phyloP scores from a whole-genome alignment of 768 basidiomycete species.

The Pleurotus ostreatus region DNA sequence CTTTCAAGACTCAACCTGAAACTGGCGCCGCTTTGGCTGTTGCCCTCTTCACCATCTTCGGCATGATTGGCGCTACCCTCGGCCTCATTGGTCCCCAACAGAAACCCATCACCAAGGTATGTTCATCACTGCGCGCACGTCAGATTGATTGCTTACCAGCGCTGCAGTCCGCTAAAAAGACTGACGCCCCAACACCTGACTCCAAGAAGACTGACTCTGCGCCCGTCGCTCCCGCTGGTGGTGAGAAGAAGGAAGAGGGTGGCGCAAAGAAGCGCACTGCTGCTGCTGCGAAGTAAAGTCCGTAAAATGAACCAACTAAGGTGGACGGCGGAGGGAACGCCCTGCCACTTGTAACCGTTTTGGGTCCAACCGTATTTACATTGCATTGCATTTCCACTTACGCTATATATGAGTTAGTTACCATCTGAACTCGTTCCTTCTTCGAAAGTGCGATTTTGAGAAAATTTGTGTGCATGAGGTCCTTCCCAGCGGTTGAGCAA shows the following conservation, averaged over 20 bases:
- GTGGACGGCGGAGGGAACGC: constrained; percentile 1
- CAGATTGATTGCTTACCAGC: constrained; percentile 1
- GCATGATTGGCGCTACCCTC: constrained; percentile 77
- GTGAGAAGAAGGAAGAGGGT: constrained; percentile 68
- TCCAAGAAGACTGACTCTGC: constrained; percentile 64
- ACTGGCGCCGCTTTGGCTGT: constrained; percentile 76
- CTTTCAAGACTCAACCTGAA: constrained; percentile 87
- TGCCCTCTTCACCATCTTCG: constrained; percentile 74
- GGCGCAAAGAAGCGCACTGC: constrained; percentile 63
- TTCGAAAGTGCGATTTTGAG: no score
- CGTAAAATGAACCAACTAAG: background rate
- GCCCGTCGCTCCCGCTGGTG: constrained; percentile 70
- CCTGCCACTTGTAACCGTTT: background rate
- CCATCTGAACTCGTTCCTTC: no score
- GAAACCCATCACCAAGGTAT: constrained; percentile 72
- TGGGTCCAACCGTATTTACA: constrained; percentile 5
- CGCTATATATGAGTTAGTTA: background rate
- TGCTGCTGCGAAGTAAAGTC: constrained; percentile 23
- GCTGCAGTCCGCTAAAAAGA: constrained; percentile 69
- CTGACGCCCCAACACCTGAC: constrained; percentile 58
- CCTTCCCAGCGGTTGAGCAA: no score
- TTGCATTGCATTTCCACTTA: constrained; percentile 3
- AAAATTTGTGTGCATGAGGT: no score
- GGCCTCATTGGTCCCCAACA: constrained; percentile 73
- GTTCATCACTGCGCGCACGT: constrained; percentile 4